Evolutionary conservation across 2,329 filamentous ascomycete species (phyloP), one percentile per base, ranked within the genome.

Genomic region (Neurospora sp.): DNA sequence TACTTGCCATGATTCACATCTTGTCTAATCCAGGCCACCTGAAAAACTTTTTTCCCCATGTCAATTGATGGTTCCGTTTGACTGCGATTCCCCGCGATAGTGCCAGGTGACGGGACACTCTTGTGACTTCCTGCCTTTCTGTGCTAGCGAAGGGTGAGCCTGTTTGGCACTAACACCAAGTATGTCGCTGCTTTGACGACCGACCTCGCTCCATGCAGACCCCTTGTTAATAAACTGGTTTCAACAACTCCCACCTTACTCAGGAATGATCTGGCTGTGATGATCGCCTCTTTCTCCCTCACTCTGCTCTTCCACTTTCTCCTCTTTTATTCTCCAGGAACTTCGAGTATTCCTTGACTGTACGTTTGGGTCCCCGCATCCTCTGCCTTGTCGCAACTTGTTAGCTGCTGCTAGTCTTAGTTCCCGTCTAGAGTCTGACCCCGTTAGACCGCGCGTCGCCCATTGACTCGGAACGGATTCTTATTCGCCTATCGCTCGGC

Each of bases 251-350:
- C 2, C 68, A 70, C 19, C 42, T 66, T 36, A 46, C 36, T 67
- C 73, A 73, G 73, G 71, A 76, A 76, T 76, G 73, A 68, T 73
- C 74, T 73, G 70, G 62, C 69, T 74, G 73, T 76, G 74, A 75
- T 40, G 40, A 52, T 52, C 40, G 42, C 70, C 33, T 36, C 40
- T 67, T 28, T n/a, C 70, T 69, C 66, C 43, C 46, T 68, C 68
- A 66, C 68, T 42, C 67, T 66, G 52, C 58, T 36, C 68, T 62
- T 70, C 68, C 69, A 69, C 71, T 69, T 70, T 38, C 67, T 68
- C 70, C 52, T 67, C 67, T 72, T 67, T 23, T 71, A 23, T 67
- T 46, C 66, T 68, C 42, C 52, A 46, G n/a, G 42, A 46, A 46
- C 42, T 5, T 46, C n/a, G 5, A 19, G 42, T 19, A 46, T 46